Base-by-base conservation (phyloP, 177 flowering plant genomes). In the Vitis hybrid region DNA sequence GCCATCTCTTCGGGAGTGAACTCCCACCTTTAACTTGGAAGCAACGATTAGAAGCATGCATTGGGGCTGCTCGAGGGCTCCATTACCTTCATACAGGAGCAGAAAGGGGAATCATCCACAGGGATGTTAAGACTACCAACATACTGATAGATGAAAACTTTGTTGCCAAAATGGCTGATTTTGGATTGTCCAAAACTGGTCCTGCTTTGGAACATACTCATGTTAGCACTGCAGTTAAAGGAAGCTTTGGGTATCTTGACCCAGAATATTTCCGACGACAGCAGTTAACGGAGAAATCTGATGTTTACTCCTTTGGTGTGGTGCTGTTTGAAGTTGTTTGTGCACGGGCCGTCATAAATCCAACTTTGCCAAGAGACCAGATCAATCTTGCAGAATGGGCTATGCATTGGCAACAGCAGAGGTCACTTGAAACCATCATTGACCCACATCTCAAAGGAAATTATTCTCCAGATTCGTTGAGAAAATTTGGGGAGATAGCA, bases 331-430 rank as follows among this genome's bases (percentile, higher is more conserved):
- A 91, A 72, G 91, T 85, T 66, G 77, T 86, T 18, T 91, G 94
- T 74, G 94, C 88, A 11, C 78, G 97, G 18, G 84, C 92, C 55
- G 94, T 88, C n/a, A 87, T 88, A 49, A 85, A 90, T 40, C 97
- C 93, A 11, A 84, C 68, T 24, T 76, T 88, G 75, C 91, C 93
- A 1, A 86, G 70, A 77, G 94, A 90, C 69, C 86, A 90, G 84
- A 86, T 90, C 74, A 91, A 88, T 73, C 91, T 91, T 56, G 94
- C 89, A 27, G 97, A 88, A 60, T 91, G 97, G 94, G 97, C 93
- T 11, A 64, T 86, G 77, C 68, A 56, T 18, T 87, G 91, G 86
- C 93, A 87, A 65, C 65, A 84, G 30, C 71, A 85, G 66, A 79
- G 83, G 54, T 74, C 78, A 12, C 87, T 91, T 2, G 86, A 90